Evolutionary conservation across 169 alveolate genomes (phyloP), one percentile per base, ranked within the genome.

Genomic region (Cryptosporidium meleagridis): DNA sequence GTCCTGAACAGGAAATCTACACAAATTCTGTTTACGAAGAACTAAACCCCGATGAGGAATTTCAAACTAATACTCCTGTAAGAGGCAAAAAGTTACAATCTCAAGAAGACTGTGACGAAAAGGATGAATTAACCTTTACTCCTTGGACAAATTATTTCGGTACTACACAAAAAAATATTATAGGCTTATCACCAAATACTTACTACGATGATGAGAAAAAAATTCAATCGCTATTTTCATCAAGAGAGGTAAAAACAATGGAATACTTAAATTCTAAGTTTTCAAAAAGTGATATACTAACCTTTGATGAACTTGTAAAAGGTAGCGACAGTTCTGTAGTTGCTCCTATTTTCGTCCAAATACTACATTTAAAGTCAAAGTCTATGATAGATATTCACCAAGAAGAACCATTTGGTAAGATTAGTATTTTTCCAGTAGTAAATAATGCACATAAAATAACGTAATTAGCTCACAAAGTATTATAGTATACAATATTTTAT

Each of bases 341-440:
- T 2, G 89, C 89, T 61, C 89, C 89, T 14, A 80, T 80, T 29
- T 80, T 80, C 45, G 89, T 80, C 29, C 80, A 80, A 80, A 62
- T 80, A 39, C 52, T 80, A 1, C 89, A 80, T 29, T 65, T 80
- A 41, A 80, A 80, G 41, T 80, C 89, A 21, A 80, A 80, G 21
- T 80, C 89, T 21, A 44, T 80, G 59, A 80, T 80, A 23, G 62
- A 80, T 21, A 65, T 80, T 23, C 31, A 80, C 29, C 89, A 80
- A 37, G 51, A 62, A 7, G 69, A 62, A 33, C 62, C 89, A 37
- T 80, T 62, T 26, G 89, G 89, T 44, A 75, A 80, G 29, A 80
- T 80, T 26, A 26, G 14, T 21, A 62, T 80, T 26, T 80, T n/a
- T 37, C 89, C 67, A 14, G 26, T 58, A 52, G 7, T 55, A 53